Evolutionary conservation across 139 green algal genomes (phyloP).

Genomic region (Chlamydomonas asymmetrica): DNA sequence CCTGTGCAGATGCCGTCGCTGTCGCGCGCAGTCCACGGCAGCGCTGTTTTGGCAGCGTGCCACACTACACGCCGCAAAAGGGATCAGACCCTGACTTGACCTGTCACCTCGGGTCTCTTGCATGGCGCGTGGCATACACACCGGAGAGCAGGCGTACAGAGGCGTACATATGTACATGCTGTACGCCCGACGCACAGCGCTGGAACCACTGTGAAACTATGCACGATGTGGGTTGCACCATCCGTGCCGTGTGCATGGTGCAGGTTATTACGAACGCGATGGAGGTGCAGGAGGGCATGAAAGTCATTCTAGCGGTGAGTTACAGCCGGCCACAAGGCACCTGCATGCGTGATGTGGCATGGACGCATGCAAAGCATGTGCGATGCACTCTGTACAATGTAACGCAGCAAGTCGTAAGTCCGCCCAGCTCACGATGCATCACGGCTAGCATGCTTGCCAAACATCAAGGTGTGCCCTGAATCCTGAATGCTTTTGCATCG

Average conservation of each 20-base stretch:
- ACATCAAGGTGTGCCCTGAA: too few relatives aligned
- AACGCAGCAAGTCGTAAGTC: neutral
- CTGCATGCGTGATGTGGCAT: neutral
- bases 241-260: constrained; percentile 20
- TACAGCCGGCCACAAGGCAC: neutral
- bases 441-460: too few relatives aligned
- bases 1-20: too few relatives aligned
- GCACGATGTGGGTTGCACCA: neutral
- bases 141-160: neutral
- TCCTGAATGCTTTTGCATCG: neutral
- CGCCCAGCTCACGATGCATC: neutral
- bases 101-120: neutral
- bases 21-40: too few relatives aligned
- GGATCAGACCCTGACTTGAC: too few relatives aligned
- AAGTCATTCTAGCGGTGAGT: constrained; percentile 73
- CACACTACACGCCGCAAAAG: too few relatives aligned
- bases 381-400: neutral
- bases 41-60: too few relatives aligned
- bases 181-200: neutral
- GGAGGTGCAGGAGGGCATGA: constrained; percentile 67
- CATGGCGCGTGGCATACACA: neutral
- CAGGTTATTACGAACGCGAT: constrained; percentile 73
- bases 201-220: neutral
- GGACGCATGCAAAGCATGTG: neutral
- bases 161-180: neutral